Base-by-base conservation (phyloP, 192 early-diverging fungal species). In the Dimargaris cristalligena region DNA sequence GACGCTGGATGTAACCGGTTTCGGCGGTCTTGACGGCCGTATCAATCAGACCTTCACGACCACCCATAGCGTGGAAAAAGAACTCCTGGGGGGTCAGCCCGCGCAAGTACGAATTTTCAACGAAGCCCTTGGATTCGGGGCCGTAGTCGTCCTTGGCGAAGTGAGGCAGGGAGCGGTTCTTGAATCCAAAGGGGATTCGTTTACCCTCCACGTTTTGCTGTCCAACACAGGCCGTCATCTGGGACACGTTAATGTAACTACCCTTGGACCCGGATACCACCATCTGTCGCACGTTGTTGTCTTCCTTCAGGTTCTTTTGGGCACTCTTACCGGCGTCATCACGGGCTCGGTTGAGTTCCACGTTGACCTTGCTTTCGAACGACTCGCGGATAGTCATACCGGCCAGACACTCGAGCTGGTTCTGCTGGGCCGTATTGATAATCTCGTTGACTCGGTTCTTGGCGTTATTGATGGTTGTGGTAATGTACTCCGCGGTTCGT, bases 61-160 rank as follows among this genome's bases (percentile, higher is more conserved):
- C 95, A 77, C 92, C 93, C 93, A 97, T 97, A 23, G 93, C 91
- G 71, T 99, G 95, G 83, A 99, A 99, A 67, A 89, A 99, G 75
- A 96, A 99, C 77, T 99, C 95, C 64, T 91, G 88, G 22, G 95
- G 95, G 22, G 90, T 93, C 67, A 99, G 67, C 16, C 95, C 95
- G 59, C 88, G 80, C 69, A 69, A 33, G 58, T 75, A 73, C 62
- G 77, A 70, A 61, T 76, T 75, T 51, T 74, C 69, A 63, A 78
- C 72, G 71, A 71, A 72, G 18, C 70, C 64, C 44, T 69, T 62
- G 63, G 73, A 73, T 63, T 91, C 90, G 20, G 95, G 92, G 58
- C 85, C 87, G 66, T 92, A 89, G 71, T 99, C 95, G 67, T 95
- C 92, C 71, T 93, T 94, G 20, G 90, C 86, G 71, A 91, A 99